Conservation (phyloP, 441 rosid genomes). For the Omphalea diandra region DNA sequence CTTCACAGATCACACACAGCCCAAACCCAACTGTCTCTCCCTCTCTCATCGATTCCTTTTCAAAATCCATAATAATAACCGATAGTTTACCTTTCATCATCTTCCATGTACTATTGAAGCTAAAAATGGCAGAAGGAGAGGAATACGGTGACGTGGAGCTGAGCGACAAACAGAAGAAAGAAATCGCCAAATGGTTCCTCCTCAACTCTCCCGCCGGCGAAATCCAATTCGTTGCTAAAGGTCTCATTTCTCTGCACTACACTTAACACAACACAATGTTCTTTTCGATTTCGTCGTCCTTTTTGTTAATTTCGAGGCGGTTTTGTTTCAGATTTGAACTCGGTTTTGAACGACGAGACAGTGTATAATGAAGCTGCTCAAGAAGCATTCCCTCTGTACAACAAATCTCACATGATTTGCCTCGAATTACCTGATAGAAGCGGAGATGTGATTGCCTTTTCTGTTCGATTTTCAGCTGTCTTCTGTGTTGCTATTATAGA, state of each 20-base stretch:
- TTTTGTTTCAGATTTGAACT: constrained; percentile 66
- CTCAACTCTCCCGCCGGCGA: constrained; percentile 94
- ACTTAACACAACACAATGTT: background rate
- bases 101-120: background rate
- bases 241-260: constrained; percentile 19
- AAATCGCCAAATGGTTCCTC: constrained; percentile 99
- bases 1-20: constrained; percentile 34
- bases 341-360: constrained; percentile 63
- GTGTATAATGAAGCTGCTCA: constrained; percentile 71
- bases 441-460: constrained; percentile 64
- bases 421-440: constrained; percentile 63
- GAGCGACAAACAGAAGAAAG: constrained; percentile 74
- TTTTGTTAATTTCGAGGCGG: background rate
- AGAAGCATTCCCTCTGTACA: constrained; percentile 82
- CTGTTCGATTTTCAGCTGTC: background rate
- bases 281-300: background rate
- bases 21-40: no score
- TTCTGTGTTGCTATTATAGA: background rate
- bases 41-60: constrained; percentile 21
- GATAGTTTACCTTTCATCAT: background rate
- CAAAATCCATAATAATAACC: background rate
- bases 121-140: constrained; percentile 49
- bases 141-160: constrained; percentile 50
- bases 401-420: constrained; percentile 88
- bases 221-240: constrained; percentile 87